These are phyloP conservation scores for Podaxis pistillaris DNA, from an alignment of 768 basidiomycete species.

Conservation along the genomic window DNA sequence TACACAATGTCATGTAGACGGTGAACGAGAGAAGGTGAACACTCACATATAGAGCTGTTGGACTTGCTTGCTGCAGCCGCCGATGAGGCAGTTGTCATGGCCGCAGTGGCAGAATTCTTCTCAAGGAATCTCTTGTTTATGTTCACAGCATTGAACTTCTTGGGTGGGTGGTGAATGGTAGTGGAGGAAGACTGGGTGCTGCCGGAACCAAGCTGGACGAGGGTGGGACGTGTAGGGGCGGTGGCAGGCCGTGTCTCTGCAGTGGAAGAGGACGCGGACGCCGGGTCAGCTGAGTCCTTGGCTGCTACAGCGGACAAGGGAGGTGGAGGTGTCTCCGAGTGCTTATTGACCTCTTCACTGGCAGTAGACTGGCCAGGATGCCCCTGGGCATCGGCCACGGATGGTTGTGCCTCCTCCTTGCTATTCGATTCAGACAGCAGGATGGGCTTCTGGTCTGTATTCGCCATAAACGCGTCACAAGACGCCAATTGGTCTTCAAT, in stretches of 20 bases:
- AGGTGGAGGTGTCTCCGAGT: conserved; percentile 17
- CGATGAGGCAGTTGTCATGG: conserved; percentile 44
- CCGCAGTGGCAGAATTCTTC: conserved; percentile 71
- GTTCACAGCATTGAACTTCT: conserved; percentile 87
- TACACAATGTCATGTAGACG: neutral
- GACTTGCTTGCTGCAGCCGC: conserved; percentile 45
- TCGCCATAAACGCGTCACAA: conserved; percentile 80
- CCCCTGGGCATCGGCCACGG: conserved; percentile 25
- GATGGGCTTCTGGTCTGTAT: conserved; percentile 49
- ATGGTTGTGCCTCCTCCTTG: conserved; percentile 26
- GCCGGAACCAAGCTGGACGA: conserved; percentile 44
- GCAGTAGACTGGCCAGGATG: conserved; percentile 23
- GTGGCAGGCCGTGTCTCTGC: conserved; percentile 26
- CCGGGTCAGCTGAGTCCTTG: conserved; percentile 16
- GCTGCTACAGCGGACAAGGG: conserved; percentile 15
- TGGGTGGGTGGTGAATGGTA: conserved; percentile 54
- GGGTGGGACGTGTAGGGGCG: conserved; percentile 38
- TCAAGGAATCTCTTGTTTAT: conserved; percentile 97
- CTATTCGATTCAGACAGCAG: conserved; percentile 44
- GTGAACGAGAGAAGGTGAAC: neutral
- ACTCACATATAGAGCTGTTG: conserved; percentile 54
- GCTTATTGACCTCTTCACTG: conserved; percentile 19
- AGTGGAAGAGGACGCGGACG: conserved; percentile 13
- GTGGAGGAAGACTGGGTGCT: conserved; percentile 29
- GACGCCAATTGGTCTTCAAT: conserved; percentile 44